Evolutionary conservation across 2,329 filamentous ascomycete genomes (phyloP).

Genomic region (Fusarium sp.): DNA sequence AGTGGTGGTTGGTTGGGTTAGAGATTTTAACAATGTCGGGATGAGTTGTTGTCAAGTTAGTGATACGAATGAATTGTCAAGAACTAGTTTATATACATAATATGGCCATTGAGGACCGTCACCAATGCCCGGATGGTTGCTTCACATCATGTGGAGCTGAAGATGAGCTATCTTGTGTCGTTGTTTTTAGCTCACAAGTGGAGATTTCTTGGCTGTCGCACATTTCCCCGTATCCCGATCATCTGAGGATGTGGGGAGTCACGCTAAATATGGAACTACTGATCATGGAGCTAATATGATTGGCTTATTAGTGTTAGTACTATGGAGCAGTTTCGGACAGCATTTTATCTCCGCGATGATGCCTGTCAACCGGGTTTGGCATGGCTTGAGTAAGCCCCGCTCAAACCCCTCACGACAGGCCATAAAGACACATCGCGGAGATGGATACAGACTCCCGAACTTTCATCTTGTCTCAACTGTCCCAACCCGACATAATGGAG

Average conservation of each 20-base stretch:
- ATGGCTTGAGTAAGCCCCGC: neutral
- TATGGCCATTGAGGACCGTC: neutral
- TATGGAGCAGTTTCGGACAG: neutral
- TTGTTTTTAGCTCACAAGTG: neutral
- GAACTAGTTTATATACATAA: neutral
- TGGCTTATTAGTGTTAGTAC: neutral
- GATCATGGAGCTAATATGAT: neutral
- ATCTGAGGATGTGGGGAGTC: neutral
- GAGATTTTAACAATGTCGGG: neutral
- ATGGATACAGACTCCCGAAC: neutral
- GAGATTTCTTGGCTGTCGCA: neutral
- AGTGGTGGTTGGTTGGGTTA: neutral
- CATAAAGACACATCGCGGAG: neutral
- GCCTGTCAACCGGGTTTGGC: neutral
- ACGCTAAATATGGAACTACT: neutral
- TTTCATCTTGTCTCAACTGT: neutral
- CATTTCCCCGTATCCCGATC: neutral
- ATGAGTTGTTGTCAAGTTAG: neutral
- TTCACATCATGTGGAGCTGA: neutral
- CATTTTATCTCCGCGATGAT: neutral
- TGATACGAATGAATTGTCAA: neutral
- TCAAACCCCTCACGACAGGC: neutral
- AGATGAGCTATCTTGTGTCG: neutral
- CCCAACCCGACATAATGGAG: neutral
- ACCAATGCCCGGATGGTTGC: neutral